Evolutionary conservation across 108 stramenopile species (phyloP), one percentile per base, ranked within the genome.

Genomic region (Aurantiochytrium sp.): DNA sequence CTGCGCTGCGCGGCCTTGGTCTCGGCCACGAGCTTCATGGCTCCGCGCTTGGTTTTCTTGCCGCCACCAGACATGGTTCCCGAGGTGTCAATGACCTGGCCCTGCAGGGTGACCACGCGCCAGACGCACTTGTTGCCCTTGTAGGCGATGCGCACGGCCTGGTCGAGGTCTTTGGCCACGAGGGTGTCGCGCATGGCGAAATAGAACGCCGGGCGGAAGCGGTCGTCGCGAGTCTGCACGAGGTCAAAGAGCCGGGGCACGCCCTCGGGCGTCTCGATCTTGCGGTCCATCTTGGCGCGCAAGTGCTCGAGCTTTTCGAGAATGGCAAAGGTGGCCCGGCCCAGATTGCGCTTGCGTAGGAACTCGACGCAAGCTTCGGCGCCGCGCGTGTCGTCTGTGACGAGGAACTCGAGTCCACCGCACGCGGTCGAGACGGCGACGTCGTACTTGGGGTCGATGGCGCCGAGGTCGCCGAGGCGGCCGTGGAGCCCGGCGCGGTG

Each of bases 1-100:
- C 90, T 90, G 50, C 34, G 86, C 41, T 95, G 94, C 27, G 88
- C 92, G 52, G 32, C 69, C 89, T 86, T 39, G 59, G 86, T 37
- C 73, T 85, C 73, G 32, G 59, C 37, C 4, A 30, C 85, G 55
- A 68, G 34, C 39, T 92, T 91, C 95, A 98, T 98, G 27, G 94
- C 94, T 4, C 96, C 97, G 54, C 90, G 94, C 37, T 93, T 91
- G 34, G 94, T 94, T 17, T 87, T 87, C 15, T 94, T 95, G 4
- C 99, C 99, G n/a, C 99, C 99, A 21, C 99, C 99, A 0, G 97
- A 93, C 99, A 99, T 99, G 42, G 99, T 97, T 37, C 99, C 99
- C 22, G 96, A 95, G 4, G 95, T 96, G 85, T 98, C 99, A 68
- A 99, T 98, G 55, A 99, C 91, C 87, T 98, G 93, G 8, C 99